Conservation (phyloP, 139 green algal species). For the Choricystis sp. region DNA sequence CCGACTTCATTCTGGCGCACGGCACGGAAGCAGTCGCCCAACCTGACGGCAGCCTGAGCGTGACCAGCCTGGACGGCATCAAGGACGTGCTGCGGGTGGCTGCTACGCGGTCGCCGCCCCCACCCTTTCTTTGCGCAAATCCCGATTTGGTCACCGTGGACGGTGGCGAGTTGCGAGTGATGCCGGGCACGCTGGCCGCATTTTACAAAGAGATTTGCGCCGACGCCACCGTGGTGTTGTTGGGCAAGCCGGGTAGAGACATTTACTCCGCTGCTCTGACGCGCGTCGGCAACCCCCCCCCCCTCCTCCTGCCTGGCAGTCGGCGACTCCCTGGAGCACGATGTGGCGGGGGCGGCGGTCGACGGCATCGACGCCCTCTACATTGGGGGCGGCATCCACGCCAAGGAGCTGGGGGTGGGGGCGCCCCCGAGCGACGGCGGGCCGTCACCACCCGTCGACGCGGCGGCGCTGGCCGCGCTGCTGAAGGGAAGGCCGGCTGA, state of each 20-base stretch:
- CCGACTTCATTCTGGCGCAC: slow-evolving; percentile 81
- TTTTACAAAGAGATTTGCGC: slow-evolving; percentile 23
- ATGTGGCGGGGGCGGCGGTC: slow-evolving; percentile 41
- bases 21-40: slow-evolving; percentile 58
- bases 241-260: slow-evolving; percentile 64
- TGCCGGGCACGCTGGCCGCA: slow-evolving; percentile 56
- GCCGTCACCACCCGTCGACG: not conserved
- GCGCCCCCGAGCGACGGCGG: no score
- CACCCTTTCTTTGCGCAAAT: slow-evolving; percentile 73
- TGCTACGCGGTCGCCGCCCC: not conserved
- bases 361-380: slow-evolving; percentile 44
- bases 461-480: not conserved
- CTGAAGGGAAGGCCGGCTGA: not conserved
- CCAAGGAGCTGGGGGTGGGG: slow-evolving; percentile 16
- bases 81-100: slow-evolving; percentile 20
- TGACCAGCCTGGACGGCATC: slow-evolving; percentile 19
- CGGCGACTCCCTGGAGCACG: slow-evolving; percentile 56
- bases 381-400: slow-evolving; percentile 53
- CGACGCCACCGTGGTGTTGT: slow-evolving; percentile 24
- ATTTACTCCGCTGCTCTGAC: slow-evolving; percentile 47
- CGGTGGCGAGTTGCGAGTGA: slow-evolving; percentile 29
- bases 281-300: slow-evolving; percentile 20
- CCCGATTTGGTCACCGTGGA: slow-evolving; percentile 57
- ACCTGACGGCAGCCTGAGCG: slow-evolving; percentile 4
- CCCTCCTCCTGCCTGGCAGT: slow-evolving; percentile 34